These are phyloP conservation scores for Zygnema cylindricum DNA, from an alignment of 139 green algal species.

Conservation along the genomic window DNA sequence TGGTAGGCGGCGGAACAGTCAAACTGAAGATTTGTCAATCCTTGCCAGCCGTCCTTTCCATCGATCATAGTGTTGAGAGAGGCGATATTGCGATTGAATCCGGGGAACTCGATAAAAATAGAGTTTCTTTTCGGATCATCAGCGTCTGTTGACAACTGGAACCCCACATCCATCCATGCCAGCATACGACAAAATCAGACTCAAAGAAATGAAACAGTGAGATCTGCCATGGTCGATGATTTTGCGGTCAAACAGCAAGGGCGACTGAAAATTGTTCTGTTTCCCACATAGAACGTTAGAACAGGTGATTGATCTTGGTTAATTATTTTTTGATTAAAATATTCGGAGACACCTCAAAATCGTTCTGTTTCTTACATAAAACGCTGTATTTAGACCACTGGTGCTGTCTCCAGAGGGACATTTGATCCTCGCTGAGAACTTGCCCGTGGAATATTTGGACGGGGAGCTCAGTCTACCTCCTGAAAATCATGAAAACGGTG, in stretches of 20 bases:
- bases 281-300: no score
- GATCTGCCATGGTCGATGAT: no score
- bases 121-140: constrained; percentile 19
- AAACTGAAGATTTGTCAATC: constrained; percentile 7
- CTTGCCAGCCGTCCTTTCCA: background rate
- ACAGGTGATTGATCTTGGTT: no score
- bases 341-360: no score
- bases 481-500: background rate
- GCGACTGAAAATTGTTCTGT: no score
- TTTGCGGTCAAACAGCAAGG: no score
- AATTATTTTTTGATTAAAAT: no score
- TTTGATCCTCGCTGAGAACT: constrained; percentile 29
- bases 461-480: constrained; percentile 22
- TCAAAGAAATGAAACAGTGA: no score
- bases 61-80: constrained; percentile 23
- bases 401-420: constrained; percentile 4
- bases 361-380: constrained; percentile 50
- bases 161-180: no score
- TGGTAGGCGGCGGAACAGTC: constrained; percentile 43
- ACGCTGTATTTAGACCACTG: constrained; percentile 20
- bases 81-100: constrained; percentile 13
- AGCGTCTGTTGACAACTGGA: constrained; percentile 20
- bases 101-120: constrained; percentile 48
- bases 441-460: background rate
- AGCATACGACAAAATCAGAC: no score